Base-by-base conservation (phyloP, 139 green algal genomes). In the Coelastrella sp. region DNA sequence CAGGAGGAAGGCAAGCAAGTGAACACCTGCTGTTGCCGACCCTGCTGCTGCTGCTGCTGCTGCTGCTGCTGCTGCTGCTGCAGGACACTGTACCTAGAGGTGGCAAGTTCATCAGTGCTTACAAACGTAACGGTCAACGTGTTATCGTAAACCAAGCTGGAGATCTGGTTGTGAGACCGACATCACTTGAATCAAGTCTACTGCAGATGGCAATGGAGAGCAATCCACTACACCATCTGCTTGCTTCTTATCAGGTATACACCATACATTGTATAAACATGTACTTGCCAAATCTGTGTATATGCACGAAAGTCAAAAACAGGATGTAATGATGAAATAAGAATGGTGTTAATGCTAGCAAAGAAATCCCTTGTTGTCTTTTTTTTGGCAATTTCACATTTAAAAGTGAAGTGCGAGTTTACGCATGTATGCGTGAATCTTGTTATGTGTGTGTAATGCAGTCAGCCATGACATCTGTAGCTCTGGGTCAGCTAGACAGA, bases 81-180 rank as follows among this genome's bases (percentile, higher is more conserved):
- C 50, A 91, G 80, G 88, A 91, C 60, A 80, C 85, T 15, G 73
- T 91, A 35, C 84, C 88, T 1, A 41, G 77, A 3, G 87, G 72
- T 0, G 79, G 85, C 72, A 91, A 91, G 75, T 90, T 93, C 27
- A 30, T 90, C 50, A 32, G 38, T 34, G 53, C 89, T n/a, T 94
- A 94, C 87, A 94, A 94, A 81, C 88, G 90, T 25, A 79, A 76
- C 32, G 91, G 91, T 2, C 53, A 90, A 13, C 77, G 90, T 34
- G 89, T 92, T 5, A 85, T 94, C 21, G 50, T 93, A 19, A 89
- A 93, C 68, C 38, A 41, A 4, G 15, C 81, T 13, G 91, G 91
- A 17, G 83, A 92, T 71, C 53, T 94, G 21, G 78, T 93, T 2
- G 86, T 93, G 23, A 37, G 75, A 27, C 90, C 90, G 21, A 83